Base-by-base conservation (phyloP, 257 asterid species). In the Scutellaria minor region DNA sequence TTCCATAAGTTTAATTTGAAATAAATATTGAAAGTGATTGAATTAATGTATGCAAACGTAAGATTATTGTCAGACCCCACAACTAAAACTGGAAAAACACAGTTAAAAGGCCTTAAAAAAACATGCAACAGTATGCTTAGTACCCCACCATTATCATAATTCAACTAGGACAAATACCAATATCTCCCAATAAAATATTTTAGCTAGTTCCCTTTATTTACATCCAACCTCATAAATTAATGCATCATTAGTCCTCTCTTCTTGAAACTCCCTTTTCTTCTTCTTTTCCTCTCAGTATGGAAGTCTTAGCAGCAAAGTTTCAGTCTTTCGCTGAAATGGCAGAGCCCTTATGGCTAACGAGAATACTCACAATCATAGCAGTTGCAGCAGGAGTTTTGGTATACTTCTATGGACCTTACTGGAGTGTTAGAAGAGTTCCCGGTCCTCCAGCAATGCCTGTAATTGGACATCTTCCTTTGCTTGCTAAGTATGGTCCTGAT, bases 391-490 rank as follows among this genome's bases (percentile, higher is more conserved):
- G 78, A 39, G 67, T 81, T 57, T 64, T 86, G 70, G 84, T 63
- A 5, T 95, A 95, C 77, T 83, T 92, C 12, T 90, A 87, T 70
- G 72, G 77, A 20, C 99, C 99, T 64, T 87, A 79, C 35, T 95
- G 99, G 99, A 80, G 81, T 48, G 97, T 95, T 4, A 79, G 98
- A 66, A 86, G 72, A 63, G 88, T 95, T 5, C 99, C 99, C 4
- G 97, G 98, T 52, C 98, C 98, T 71, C 96, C 97, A 7, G 66
- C 88, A 64, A 67, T 95, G 73, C 99, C 97, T 9, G 76, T 95
- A 6, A 60, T 92, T 31, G 99, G 99, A 42, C 99, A 95, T 68
- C 96, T 95, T 15, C 99, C 88, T 35, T 78, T 95, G 91, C 95
- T 95, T 68, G 94, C 96, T 63, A 90, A 85, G 40, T 71, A 88